A percentile compares a stretch with the other conserved stretches of the same genome.
phyloP scores from a whole-genome alignment of 2,329 filamentous ascomycete species.

The Fusarium dimerum region DNA sequence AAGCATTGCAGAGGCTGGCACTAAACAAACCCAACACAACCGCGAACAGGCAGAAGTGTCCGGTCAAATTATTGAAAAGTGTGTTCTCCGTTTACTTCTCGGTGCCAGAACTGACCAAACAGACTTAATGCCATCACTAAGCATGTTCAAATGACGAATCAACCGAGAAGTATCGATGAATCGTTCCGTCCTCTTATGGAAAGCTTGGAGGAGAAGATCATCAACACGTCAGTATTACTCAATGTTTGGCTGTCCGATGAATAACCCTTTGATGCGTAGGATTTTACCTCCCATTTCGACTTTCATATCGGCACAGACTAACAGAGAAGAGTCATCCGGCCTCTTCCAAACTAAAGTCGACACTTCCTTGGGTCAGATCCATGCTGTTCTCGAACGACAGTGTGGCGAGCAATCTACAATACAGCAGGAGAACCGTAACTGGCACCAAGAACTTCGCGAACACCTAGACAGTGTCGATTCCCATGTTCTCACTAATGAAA shows the following conservation, averaged over 20 bases:
- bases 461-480: background rate
- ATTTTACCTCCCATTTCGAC: background rate
- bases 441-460: constrained; percentile 6
- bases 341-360: background rate
- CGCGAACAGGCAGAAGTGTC: background rate
- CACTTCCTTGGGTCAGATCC: background rate
- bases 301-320: constrained; percentile 10
- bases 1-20: background rate
- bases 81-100: too few relatives aligned
- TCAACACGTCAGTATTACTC: constrained; percentile 12
- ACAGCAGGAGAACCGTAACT: background rate
- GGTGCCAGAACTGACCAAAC: background rate
- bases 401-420: background rate
- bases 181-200: constrained; percentile 9
- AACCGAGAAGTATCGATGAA: background rate
- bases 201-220: constrained; percentile 15
- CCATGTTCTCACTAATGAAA: background rate
- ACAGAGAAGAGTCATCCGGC: background rate
- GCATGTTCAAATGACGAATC: constrained; percentile 1
- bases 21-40: background rate
- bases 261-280: background rate
- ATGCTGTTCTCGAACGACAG: background rate
- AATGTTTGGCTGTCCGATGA: background rate
- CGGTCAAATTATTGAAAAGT: background rate
- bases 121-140: constrained; percentile 19